Base-by-base conservation (phyloP, 495 filamentous ascomycete genomes). In the Trichoderma asperelloides region DNA sequence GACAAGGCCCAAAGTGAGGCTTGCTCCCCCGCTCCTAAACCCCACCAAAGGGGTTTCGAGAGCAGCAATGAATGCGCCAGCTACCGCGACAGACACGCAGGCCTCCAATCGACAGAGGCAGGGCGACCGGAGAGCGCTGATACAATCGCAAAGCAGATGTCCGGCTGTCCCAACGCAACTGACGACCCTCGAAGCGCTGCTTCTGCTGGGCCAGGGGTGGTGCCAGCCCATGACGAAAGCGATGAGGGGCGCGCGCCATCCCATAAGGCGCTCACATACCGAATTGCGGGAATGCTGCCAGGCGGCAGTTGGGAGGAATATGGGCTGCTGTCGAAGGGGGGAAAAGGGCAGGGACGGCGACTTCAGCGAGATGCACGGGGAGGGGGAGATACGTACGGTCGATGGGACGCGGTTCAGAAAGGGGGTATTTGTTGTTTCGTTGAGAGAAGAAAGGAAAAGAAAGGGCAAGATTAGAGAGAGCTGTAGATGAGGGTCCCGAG, bases 211-310 rank as follows among this genome's bases (percentile, higher is more conserved):
- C 55, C 27, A 6, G 28, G 64, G 64, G 40, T 27, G 64, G 8
- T 39, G 64, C 37, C 23, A 47, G 64, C 21, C 62, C 62, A 64
- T 43, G 62, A 43, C 40, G 62, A 64, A 21, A 43, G 21, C 62
- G 40, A 45, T 40, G 64, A 45, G 37, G 37, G 40, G 64, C 64
- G 37, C 37, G 27, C 40, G 40, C 37, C 18, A 25, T 30, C 21
- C 47, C 55, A 60, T 60, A 60, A 60, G 55, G 55, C 47, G 47
- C 64, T 30, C 43, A 51, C 64, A 33, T 55, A 66, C 39, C 64
- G 49, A 28, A 30, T 12, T 47, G 55, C 55, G 16, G 55, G 11
- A 30, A 30, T 30, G 55, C 8, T 28, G 11, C 27, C 11, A 21
- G 55, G 55, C 55, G 23, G 55, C 49, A 27, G 43, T 13, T 41